Conservation (phyloP, 2,329 filamentous ascomycete species). For the Alternaria infectoria region DNA sequence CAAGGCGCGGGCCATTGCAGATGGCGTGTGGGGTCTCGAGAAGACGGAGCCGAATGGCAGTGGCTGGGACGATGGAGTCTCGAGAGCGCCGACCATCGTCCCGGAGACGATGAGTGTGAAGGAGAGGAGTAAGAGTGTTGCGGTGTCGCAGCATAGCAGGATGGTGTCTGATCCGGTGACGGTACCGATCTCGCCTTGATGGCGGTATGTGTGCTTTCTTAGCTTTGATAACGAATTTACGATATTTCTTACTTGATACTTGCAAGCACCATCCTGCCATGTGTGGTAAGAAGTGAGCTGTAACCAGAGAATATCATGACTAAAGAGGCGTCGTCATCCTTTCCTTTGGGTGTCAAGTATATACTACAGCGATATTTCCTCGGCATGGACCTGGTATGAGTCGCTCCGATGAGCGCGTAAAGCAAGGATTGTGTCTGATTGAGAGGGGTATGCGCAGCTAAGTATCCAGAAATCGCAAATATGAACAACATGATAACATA, state of each 20-base stretch:
- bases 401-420: neutral
- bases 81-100: neutral
- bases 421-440: constrained; percentile 27
- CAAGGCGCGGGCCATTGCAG: constrained; percentile 9
- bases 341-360: neutral
- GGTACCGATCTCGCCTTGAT: neutral
- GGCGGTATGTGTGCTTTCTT: neutral
- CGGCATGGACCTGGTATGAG: rapidly evolving
- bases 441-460: constrained; percentile 11
- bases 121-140: constrained; percentile 29
- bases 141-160: constrained; percentile 27
- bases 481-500: neutral
- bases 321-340: too few relatives aligned
- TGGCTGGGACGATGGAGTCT: neutral
- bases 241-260: neutral
- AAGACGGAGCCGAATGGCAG: neutral
- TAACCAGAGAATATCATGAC: neutral
- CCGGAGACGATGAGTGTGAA: neutral
- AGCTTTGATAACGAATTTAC: neutral
- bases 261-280: neutral
- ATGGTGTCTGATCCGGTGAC: neutral
- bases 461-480: neutral
- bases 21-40: neutral
- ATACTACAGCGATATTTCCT: neutral
- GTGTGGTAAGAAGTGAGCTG: neutral